Base-by-base conservation (phyloP, 164 flowering plant genomes). In the Umbilicus rupestris region DNA sequence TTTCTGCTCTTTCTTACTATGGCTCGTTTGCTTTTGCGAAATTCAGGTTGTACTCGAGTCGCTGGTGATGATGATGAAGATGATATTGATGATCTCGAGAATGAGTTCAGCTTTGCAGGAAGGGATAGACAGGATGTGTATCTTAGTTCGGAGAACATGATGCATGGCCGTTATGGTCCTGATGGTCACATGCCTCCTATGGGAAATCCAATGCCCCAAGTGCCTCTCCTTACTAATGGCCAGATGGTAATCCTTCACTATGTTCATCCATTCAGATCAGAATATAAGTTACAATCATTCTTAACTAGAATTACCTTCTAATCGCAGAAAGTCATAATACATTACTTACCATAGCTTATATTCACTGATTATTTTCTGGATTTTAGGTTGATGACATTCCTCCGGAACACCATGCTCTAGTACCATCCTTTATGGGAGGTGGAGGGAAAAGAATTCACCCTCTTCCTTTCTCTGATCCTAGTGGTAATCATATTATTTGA, bases 331-430 rank as follows among this genome's bases (percentile, higher is more conserved):
- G 64, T 30, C 39, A 16, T 30, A 31, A 10, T 60, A 60, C 22
- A 7, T 60, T 26, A 49, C n/a, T 30, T 16, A 31, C 64, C 22
- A 31, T 19, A 30, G 12, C 29, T 60, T 17, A 60, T 30, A 22
- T 17, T 60, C 37, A 60, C 64, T 17, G 49, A 30, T 19, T 46
- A 35, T 26, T 46, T 46, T 37, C 63, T 22, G 66, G 65, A 60
- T 55, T 70, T 46, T 69, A 82, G 85, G 79, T 77, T 70, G 86
- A 80, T 71, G 84, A 80, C 49, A 82, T 77, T 65, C 81, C 83
- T 64, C 82, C 82, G 7, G 83, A 79, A 69, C 82, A 83, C 28
- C 82, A 78, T 76, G 84, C 84, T 62, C 72, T 81, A 79, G 81
- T 81, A 2, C 83, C 83, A 39, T 75, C 84, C 15, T 81, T 70